phyloP scores from a whole-genome alignment of 805 yeast species.

The Danielozyma ontarioensis region DNA sequence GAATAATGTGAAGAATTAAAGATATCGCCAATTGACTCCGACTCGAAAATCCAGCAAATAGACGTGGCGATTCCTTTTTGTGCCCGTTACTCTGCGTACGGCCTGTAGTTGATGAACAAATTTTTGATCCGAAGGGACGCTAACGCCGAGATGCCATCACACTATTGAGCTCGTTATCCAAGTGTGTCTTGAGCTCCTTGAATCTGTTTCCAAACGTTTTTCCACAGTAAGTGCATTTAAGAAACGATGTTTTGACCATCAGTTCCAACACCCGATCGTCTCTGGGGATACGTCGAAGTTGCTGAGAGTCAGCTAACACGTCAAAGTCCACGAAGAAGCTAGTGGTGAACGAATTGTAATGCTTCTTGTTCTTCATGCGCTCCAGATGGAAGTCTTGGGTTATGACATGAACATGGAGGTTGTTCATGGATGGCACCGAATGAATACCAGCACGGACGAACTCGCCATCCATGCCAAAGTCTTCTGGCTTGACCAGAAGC shows the following conservation, averaged over 20 bases:
- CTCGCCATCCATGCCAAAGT: slow-evolving; percentile 15
- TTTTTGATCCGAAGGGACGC: too few relatives aligned
- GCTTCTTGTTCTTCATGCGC: slow-evolving; percentile 54
- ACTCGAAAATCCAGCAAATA: too few relatives aligned
- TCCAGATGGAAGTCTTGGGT: slow-evolving; percentile 57
- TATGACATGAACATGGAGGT: slow-evolving; percentile 70
- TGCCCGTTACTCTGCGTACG: too few relatives aligned
- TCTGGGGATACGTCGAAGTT: background rate
- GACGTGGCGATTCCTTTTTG: too few relatives aligned
- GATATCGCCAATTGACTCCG: too few relatives aligned
- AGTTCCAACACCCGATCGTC: slow-evolving; percentile 4
- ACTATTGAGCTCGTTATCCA: slow-evolving; percentile 19
- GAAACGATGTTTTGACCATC: slow-evolving; percentile 15
- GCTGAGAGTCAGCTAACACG: slow-evolving; percentile 20
- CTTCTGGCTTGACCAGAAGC: slow-evolving; percentile 7
- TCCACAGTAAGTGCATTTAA: slow-evolving; percentile 24
- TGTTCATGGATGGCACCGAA: slow-evolving; percentile 61
- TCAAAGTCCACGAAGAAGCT: slow-evolving; percentile 56
- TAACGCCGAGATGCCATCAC: too few relatives aligned
- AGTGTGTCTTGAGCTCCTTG: slow-evolving; percentile 22
- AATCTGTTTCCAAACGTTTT: slow-evolving; percentile 19
- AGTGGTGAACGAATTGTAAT: slow-evolving; percentile 68
- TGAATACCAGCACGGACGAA: slow-evolving; percentile 60
- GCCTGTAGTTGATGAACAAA: too few relatives aligned
- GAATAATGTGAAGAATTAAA: too few relatives aligned